phyloP scores from a whole-genome alignment of 495 filamentous ascomycete species.

The Clohesyomyces aquaticus region DNA sequence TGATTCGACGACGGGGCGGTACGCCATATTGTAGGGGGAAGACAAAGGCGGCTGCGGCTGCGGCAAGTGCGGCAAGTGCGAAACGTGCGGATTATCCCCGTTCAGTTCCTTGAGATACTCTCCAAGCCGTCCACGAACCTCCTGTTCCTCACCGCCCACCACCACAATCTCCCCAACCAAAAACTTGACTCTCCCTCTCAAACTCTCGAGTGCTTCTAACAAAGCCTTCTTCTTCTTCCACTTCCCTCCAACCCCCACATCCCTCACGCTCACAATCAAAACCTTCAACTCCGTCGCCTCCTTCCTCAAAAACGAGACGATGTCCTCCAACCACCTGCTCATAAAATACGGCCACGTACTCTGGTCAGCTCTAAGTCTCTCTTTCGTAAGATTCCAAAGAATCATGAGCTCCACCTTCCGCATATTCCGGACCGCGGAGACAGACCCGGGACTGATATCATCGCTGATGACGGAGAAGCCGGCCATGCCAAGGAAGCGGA shows the following conservation, averaged over 20 bases:
- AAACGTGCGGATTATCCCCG: background rate
- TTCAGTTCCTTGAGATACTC: background rate
- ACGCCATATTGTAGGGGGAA: too few relatives aligned
- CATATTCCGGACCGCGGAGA: background rate
- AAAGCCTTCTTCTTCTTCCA: conserved; percentile 1
- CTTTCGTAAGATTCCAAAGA: conserved; percentile 1
- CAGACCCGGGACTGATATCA: background rate
- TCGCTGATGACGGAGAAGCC: background rate
- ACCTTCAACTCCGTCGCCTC: background rate
- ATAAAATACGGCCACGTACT: conserved; percentile 5
- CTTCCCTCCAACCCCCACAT: background rate
- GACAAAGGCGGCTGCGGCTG: background rate
- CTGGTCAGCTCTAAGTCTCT: background rate
- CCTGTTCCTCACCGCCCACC: background rate
- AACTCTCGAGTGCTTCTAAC: background rate
- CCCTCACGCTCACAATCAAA: background rate
- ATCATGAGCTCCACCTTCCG: conserved; percentile 11
- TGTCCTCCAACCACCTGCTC: conserved; percentile 8
- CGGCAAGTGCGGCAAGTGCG: background rate
- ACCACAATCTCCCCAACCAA: background rate
- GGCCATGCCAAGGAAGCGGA: conserved; percentile 8
- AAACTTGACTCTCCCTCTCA: conserved; percentile 6
- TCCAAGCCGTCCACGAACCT: background rate
- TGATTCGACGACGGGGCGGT: too few relatives aligned
- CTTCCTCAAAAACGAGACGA: background rate